Conservation (phyloP, 1,284 basidiomycete species). For the Ganoderma sinense region DNA sequence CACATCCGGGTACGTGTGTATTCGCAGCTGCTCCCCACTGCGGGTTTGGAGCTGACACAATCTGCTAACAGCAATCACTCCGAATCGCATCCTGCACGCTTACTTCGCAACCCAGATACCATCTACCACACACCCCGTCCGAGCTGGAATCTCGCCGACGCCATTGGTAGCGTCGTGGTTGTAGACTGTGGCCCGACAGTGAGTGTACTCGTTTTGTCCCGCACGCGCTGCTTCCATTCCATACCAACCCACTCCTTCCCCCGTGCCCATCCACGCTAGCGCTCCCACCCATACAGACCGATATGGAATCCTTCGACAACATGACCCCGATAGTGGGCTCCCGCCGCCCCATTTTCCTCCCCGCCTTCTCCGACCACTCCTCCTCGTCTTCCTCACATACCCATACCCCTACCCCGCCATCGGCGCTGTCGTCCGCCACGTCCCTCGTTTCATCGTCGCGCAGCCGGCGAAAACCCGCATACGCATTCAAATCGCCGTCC, state of each 20-base stretch:
- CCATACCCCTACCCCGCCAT: constrained; percentile 19
- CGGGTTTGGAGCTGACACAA: constrained; percentile 4
- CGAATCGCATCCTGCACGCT: background rate
- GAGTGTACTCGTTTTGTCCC: background rate
- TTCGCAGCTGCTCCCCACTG: background rate
- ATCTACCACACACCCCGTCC: background rate
- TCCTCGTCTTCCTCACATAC: constrained; percentile 26
- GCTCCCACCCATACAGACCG: background rate
- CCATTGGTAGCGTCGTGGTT: background rate
- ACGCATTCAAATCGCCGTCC: constrained; percentile 25
- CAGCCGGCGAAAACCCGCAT: constrained; percentile 23
- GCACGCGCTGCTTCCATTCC: background rate
- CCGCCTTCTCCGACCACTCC: constrained; percentile 16
- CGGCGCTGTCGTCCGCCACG: background rate
- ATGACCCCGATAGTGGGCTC: constrained; percentile 26
- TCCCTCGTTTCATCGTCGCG: background rate
- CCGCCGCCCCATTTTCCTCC: constrained; percentile 27
- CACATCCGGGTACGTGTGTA: constrained; percentile 12
- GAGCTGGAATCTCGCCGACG: background rate
- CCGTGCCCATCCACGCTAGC: background rate
- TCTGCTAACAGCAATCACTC: constrained; percentile 3
- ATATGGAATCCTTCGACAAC: constrained; percentile 29
- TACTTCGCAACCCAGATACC: background rate
- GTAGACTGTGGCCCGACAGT: constrained; percentile 9
- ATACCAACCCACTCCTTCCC: background rate